Evolutionary conservation across 2,329 filamentous ascomycete species (phyloP), one percentile per base, ranked within the genome.

Genomic region (Clarireedia sp.): DNA sequence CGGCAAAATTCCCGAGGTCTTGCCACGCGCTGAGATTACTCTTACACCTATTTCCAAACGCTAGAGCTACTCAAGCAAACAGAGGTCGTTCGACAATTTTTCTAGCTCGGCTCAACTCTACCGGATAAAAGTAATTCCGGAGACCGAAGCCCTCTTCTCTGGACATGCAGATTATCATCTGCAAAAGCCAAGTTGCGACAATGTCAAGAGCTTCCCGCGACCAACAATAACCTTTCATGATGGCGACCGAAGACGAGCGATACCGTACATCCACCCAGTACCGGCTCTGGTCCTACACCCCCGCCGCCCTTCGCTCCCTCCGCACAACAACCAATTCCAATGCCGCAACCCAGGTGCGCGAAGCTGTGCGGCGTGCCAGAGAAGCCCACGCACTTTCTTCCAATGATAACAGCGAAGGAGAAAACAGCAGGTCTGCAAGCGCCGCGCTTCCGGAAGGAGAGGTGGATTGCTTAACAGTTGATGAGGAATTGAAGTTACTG

Each of bases 241-340:
- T 55, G 52, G 40, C 52, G 14, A 38, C 64, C 33, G 94, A 99
- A 78, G 94, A 99, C 72, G 88, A 89, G 63, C 79, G 91, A 54
- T 99, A 97, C 73, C 85, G 90, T 33, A 81, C 87, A 51, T 95
- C 92, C 0, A 92, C 89, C 47, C 94, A 99, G 71, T 97, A 84
- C 69, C 83, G 88, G 44, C 78, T 95, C 57, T 99, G 94, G 94
- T 96, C 91, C 10, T 97, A 92, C 72, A 89, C 90, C 0, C 81
- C 85, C 2, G 72, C 82, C 3, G 82, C 85, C 40, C 81, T 99
- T 3, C 77, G 79, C 48, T 78, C 84, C 2, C 79, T 92, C 23
- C 88, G 94, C 56, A 74, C 78, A 43, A 86, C 86, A 62, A 96
- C 91, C 33, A 96, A 96, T 72, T 73, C 79, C 9, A 78, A 89